Evolutionary conservation across 768 basidiomycete species (phyloP), one percentile per base, ranked within the genome.

Genomic region (Pulveroboletus sp.): DNA sequence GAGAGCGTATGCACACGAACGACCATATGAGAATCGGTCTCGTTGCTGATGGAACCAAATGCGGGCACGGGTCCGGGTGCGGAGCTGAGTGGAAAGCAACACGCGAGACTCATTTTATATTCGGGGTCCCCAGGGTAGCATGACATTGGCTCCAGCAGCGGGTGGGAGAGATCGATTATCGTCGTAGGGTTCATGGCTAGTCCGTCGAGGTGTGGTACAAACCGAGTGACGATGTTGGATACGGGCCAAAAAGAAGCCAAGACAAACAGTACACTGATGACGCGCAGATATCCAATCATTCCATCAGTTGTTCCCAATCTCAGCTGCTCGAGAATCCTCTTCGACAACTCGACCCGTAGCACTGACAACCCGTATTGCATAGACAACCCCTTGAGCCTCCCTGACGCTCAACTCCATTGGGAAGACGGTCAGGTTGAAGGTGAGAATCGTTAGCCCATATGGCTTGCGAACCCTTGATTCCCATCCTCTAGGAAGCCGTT

Each of bases 401-500:
- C 50, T 45, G 15, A 61, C 14, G 1, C 60, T 40, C 30, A 46
- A 41, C 39, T 62, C 52, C 7, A 61, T 17, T 5, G 42, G 17
- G 12, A 59, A 3, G 6, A 26, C 14, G 9, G 46, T 38, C n/a
- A 32, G 15, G 59, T 89, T 85, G 70, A 86, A 80, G 8, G 63
- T 61, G 11, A 68, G 40, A 7, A 89, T 66, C 0, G 86, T 87
- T 31, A 89, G 64, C 0, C 88, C 87, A 47, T 74, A 69, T 0
- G 69, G 77, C 32, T 73, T 67, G n/a, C 76, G 72, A 28, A 80
- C 64, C 12, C 76, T 69, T 0, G 86, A 74, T 60, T 89, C 85
- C 85, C 86, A 90, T 18, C 80, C 80, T 0, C 83, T 74, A 0
- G 83, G 82, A 30, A 91, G 60, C 14, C 86, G 77, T 55, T 91